Evolutionary conservation across 495 filamentous ascomycete genomes (phyloP).

Genomic region (Halenospora varia): DNA sequence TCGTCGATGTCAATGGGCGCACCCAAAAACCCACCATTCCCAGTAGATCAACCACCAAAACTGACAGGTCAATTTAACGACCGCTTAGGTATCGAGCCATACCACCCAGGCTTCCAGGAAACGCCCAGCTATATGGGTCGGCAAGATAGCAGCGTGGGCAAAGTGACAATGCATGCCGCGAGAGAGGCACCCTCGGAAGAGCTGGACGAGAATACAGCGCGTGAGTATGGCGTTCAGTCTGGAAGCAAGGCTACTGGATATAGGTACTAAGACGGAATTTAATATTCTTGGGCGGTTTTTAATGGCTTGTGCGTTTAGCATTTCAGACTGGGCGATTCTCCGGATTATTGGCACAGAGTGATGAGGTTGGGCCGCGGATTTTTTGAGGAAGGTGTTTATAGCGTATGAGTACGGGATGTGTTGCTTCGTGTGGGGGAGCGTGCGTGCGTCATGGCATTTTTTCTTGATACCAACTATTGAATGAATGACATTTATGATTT

Average conservation of each 20-base stretch:
- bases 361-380: background rate
- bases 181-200: background rate
- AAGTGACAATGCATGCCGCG: constrained; percentile 33
- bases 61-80: constrained; percentile 35
- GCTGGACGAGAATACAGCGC: background rate
- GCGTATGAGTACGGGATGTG: too few species aligned
- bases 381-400: too few species aligned
- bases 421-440: too few species aligned
- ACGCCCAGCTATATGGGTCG: constrained; percentile 32
- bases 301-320: background rate
- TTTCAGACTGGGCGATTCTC: too few species aligned
- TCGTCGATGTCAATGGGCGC: background rate
- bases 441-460: background rate
- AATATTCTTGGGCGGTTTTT: background rate
- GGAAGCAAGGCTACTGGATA: background rate
- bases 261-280: background rate
- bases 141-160: constrained; percentile 32
- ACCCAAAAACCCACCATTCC: constrained; percentile 29
- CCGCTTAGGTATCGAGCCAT: constrained; percentile 48
- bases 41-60: constrained; percentile 32
- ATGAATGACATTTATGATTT: background rate
- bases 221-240: background rate
- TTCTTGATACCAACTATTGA: background rate
- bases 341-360: too few species aligned
- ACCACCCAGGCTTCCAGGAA: constrained; percentile 45